phyloP scores from a whole-genome alignment of 2,329 filamentous ascomycete species.

The Colletotrichum navitas region DNA sequence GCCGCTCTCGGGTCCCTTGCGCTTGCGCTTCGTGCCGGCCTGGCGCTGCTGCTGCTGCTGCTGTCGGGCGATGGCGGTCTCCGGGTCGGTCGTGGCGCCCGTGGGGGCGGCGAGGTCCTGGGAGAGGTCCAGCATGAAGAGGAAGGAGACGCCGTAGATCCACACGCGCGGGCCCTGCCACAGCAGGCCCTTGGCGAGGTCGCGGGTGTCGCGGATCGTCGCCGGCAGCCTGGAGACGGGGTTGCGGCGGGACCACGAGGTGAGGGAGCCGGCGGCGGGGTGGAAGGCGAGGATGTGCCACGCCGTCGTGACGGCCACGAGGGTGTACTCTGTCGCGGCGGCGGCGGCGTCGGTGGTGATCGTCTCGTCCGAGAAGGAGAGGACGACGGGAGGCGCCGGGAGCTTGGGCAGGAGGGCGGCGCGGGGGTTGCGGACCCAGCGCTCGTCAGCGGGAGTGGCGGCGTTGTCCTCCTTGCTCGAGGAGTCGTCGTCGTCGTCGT shows the following conservation, averaged over 20 bases:
- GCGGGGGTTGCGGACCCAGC: slow-evolving; percentile 82
- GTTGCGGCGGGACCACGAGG: slow-evolving; percentile 89
- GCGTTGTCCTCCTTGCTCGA: slow-evolving; percentile 55
- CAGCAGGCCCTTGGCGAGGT: slow-evolving; percentile 84
- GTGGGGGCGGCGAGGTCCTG: slow-evolving; percentile 70
- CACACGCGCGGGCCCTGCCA: slow-evolving; percentile 87
- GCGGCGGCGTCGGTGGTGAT: slow-evolving; percentile 43
- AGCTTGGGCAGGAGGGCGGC: slow-evolving; percentile 78
- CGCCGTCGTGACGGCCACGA: slow-evolving; percentile 67
- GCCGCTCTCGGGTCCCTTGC: slow-evolving; percentile 60
- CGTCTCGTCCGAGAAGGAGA: slow-evolving; percentile 74
- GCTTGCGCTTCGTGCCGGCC: slow-evolving; percentile 66
- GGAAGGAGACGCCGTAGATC: slow-evolving; percentile 87
- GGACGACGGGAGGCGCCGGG: slow-evolving; percentile 71
- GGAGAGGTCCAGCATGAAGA: slow-evolving; percentile 92
- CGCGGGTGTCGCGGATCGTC: slow-evolving; percentile 79
- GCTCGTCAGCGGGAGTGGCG: slow-evolving; percentile 61
- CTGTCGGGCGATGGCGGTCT: slow-evolving; percentile 40
- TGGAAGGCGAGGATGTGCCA: slow-evolving; percentile 83
- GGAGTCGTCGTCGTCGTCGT: slow-evolving; percentile 49
- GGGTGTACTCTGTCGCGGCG: slow-evolving; percentile 58
- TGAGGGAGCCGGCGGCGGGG: slow-evolving; percentile 80
- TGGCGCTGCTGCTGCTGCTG: slow-evolving; percentile 28
- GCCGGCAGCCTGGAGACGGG: slow-evolving; percentile 79
- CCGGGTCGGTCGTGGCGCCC: slow-evolving; percentile 41